Evolutionary conservation across 495 filamentous ascomycete genomes (phyloP), one percentile per base, ranked within the genome.

Genomic region (Penicillium soppii): DNA sequence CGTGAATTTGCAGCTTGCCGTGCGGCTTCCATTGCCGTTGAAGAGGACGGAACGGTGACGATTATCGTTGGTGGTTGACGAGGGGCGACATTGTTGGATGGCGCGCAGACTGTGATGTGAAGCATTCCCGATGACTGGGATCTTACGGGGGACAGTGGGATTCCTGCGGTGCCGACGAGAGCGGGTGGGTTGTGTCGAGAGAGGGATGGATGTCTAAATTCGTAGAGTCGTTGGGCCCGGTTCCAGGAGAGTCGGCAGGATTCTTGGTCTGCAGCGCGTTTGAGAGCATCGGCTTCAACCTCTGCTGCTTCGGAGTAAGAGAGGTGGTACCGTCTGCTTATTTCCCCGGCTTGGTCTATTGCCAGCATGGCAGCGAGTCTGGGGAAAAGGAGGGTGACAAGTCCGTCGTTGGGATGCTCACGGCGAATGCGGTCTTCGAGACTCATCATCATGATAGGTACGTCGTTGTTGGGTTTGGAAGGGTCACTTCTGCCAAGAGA

Each of bases 321-420:
- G n/a, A 83, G 62, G 25, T 61, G 47, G 47, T 76, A 66, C 47
- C 74, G 33, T 47, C 68, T 59, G 54, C 74, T 54, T 44, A 74
- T 51, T 45, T 79, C 71, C 10, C 68, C 69, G 19, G 84, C 81
- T 25, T 82, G 74, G 16, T 90, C 87, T 29, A 88, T 74, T 3
- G 84, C 87, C 36, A 89, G 79, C 57, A 86, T 83, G 3, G 86
- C 79, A 1, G 89, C 88, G 12, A 83, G 75, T 19, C 78, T 74
- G 0, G 89, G 87, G 66, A 86, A 89, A 25, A 92, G 77, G n/a
- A 83, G 75, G 0, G 86, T 82, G n/a, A 91, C 76, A 3, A 90
- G 77, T 7, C 85, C 86, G 61, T 88, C 82, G 52, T 84, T 76
- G 13, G 81, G 83, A 10, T 76, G 78, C 7, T 83, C 72, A 4